phyloP scores from a whole-genome alignment of 306 rosid genomes.

The Hippophae tibetana region DNA sequence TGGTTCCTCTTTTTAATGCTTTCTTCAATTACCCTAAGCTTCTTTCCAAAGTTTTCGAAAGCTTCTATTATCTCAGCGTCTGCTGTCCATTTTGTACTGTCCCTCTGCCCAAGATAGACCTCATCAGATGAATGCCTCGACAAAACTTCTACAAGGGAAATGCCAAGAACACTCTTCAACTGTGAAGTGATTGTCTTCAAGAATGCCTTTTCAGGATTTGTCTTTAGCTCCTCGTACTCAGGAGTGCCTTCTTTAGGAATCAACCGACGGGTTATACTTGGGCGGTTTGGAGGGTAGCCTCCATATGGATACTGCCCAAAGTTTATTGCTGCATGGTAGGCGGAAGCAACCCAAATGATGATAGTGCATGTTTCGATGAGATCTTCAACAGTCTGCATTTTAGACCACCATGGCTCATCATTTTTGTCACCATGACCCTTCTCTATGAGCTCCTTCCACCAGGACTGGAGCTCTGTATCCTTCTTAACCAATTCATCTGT shows the following conservation, averaged over 20 bases:
- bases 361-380: conserved; percentile 44
- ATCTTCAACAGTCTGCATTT: conserved; percentile 38
- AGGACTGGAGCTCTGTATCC: conserved; percentile 49
- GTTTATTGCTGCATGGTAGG: conserved; percentile 56
- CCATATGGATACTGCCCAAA: conserved; percentile 59
- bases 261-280: conserved; percentile 30
- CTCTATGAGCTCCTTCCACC: conserved; percentile 72
- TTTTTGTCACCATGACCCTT: conserved; percentile 56
- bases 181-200: conserved; percentile 54
- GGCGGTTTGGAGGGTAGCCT: conserved; percentile 47
- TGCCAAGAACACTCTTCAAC: conserved; percentile 37
- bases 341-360: conserved; percentile 53
- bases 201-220: conserved; percentile 41
- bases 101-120: conserved; percentile 52
- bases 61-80: conserved; percentile 32
- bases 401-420: conserved; percentile 59
- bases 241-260: conserved; percentile 42
- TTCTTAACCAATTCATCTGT: conserved; percentile 25
- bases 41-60: conserved; percentile 33
- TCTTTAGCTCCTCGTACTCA: conserved; percentile 38
- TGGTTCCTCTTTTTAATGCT: conserved; percentile 26
- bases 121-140: conserved; percentile 77
- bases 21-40: conserved; percentile 28
- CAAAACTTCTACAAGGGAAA: conserved; percentile 56
- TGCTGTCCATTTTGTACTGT: conserved; percentile 44